phyloP scores from a whole-genome alignment of 2,329 filamentous ascomycete genomes.

The Ophiostoma angusticollis region DNA sequence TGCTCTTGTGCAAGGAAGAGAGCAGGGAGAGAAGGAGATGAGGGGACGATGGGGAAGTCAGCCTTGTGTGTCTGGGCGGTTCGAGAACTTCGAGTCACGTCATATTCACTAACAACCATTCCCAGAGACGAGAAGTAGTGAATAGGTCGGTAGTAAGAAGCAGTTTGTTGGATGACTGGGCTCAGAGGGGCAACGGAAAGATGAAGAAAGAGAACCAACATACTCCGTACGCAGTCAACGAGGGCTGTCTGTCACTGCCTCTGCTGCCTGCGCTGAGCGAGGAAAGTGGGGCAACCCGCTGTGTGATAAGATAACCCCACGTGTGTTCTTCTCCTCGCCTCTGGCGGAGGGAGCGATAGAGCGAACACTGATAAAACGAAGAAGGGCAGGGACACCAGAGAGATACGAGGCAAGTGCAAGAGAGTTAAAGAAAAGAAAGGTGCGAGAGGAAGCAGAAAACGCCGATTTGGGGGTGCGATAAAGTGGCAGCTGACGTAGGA shows the following conservation, averaged over 20 bases:
- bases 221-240: too few species aligned
- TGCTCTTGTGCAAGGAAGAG: conserved; percentile 5
- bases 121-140: neutral
- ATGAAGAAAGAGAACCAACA: neutral
- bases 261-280: too few species aligned
- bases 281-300: too few species aligned
- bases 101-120: conserved; percentile 10
- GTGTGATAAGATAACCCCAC: too few species aligned
- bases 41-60: conserved; percentile 5
- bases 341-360: too few species aligned
- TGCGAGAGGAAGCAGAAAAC: neutral
- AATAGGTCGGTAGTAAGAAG: too few species aligned
- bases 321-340: too few species aligned
- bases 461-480: too few species aligned
- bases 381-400: too few species aligned
- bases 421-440: neutral
- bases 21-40: neutral
- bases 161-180: neutral
- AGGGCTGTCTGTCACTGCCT: too few species aligned
- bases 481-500: neutral
- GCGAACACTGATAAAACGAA: too few species aligned
- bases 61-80: conserved; percentile 8
- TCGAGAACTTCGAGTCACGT: conserved; percentile 8
- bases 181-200: neutral
- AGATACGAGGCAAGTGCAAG: too few species aligned